phyloP scores from a whole-genome alignment of 2,329 filamentous ascomycete genomes.

The Paracoccidioides brasiliensis region DNA sequence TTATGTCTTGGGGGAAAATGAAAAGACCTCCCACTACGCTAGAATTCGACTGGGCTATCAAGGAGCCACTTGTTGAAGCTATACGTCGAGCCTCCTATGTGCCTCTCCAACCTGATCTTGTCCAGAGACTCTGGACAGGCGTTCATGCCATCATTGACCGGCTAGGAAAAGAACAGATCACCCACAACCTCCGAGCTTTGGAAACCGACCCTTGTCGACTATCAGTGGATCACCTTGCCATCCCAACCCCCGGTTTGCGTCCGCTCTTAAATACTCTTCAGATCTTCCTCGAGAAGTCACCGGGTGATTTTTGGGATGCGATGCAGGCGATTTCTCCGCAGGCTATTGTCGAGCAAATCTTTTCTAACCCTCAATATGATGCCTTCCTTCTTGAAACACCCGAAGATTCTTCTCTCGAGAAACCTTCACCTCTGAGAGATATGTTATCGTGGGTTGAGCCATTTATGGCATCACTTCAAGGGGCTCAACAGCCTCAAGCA shows the following conservation, averaged over 20 bases:
- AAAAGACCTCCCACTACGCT: constrained; percentile 50
- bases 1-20: constrained; percentile 53
- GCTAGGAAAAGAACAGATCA: constrained; percentile 60
- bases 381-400: constrained; percentile 39
- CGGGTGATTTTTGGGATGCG: constrained; percentile 76
- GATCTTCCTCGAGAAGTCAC: constrained; percentile 58
- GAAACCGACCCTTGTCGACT: constrained; percentile 54
- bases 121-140: constrained; percentile 69
- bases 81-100: constrained; percentile 50
- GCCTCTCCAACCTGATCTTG: constrained; percentile 38
- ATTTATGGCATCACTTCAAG: constrained; percentile 64
- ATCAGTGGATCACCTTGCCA: constrained; percentile 52
- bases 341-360: constrained; percentile 71
- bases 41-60: constrained; percentile 81
- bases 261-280: constrained; percentile 59
- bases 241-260: constrained; percentile 49
- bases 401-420: constrained; percentile 40
- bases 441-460: constrained; percentile 66
- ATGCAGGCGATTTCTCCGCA: constrained; percentile 69
- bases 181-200: constrained; percentile 64
- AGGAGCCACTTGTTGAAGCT: constrained; percentile 54
- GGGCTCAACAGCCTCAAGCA: constrained; percentile 62
- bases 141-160: constrained; percentile 60
- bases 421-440: constrained; percentile 42
- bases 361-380: constrained; percentile 56